Percentiles rank a stretch among this genome's conserved stretches.
Conservation (phyloP, 2,329 filamentous ascomycete species). For the Stachybotrys echinatus region DNA sequence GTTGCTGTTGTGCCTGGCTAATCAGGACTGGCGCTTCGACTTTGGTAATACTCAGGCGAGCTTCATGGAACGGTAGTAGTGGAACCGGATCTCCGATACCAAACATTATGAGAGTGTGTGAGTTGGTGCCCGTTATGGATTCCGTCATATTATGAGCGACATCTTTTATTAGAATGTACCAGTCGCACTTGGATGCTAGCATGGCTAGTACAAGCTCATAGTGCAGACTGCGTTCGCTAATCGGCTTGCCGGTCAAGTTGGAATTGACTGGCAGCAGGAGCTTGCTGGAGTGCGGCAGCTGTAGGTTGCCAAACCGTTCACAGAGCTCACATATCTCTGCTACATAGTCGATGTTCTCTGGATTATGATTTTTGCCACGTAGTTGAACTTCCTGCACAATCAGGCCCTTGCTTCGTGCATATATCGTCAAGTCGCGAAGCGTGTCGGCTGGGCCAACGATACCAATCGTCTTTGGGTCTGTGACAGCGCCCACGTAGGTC, state of each 20-base stretch:
- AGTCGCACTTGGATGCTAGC: neutral
- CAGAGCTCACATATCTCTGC: neutral
- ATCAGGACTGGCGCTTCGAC: neutral
- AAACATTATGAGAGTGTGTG: neutral
- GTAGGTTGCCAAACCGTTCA: neutral
- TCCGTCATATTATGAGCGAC: neutral
- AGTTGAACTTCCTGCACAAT: neutral
- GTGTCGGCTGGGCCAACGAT: neutral
- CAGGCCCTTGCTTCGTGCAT: neutral
- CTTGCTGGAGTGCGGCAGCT: neutral
- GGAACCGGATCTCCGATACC: neutral
- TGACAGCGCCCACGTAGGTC: constrained; percentile 1
- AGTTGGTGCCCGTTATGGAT: neutral
- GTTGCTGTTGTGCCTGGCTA: neutral
- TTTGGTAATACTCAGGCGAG: neutral
- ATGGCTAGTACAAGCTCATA: neutral
- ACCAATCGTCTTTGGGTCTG: neutral
- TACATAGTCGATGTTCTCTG: neutral
- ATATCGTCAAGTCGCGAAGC: neutral
- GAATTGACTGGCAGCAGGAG: neutral
- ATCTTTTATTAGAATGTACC: neutral
- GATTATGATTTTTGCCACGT: neutral
- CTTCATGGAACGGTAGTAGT: neutral
- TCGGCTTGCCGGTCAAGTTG: neutral
- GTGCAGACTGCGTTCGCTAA: neutral